Percentiles rank a stretch among this genome's conserved stretches.
Conservation (phyloP, 1,284 basidiomycete species). For the Ceraceosorus guamensis region DNA sequence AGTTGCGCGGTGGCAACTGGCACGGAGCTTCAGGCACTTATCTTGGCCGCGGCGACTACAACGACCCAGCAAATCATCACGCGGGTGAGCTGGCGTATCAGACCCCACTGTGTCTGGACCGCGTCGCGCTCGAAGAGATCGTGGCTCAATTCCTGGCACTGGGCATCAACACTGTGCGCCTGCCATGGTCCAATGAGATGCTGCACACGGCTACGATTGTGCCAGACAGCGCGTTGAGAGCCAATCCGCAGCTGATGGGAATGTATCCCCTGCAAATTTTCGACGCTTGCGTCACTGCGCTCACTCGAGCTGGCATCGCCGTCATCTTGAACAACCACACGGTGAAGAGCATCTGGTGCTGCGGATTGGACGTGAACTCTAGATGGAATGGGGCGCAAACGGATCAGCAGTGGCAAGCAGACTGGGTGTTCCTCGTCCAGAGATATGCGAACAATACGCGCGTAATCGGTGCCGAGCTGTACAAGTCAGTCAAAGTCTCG, state of each 20-base stretch:
- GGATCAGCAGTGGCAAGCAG: constrained; percentile 4
- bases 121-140: constrained; percentile 10
- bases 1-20: constrained; percentile 10
- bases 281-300: constrained; percentile 7
- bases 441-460: constrained; percentile 10
- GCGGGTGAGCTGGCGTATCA: constrained; percentile 12
- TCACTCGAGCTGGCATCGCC: constrained; percentile 12
- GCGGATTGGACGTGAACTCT: constrained; percentile 11
- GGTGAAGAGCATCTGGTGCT: constrained; percentile 13
- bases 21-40: constrained; percentile 17
- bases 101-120: constrained; percentile 13
- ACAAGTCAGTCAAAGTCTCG: constrained; percentile 7
- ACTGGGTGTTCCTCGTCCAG: constrained; percentile 11
- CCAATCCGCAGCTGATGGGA: constrained; percentile 12
- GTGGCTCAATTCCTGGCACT: constrained; percentile 8
- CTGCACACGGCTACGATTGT: constrained; percentile 6
- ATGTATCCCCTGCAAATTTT: constrained; percentile 12
- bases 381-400: constrained; percentile 13
- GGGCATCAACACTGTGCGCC: constrained; percentile 11
- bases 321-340: constrained; percentile 18
- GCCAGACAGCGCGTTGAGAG: constrained; percentile 7
- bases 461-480: constrained; percentile 14
- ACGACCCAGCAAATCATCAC: constrained; percentile 12
- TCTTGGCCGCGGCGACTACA: constrained; percentile 5
- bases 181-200: constrained; percentile 16